These are phyloP conservation scores for Suillus subalutaceus DNA, from an alignment of 768 basidiomycete genomes.

Conservation along the genomic window DNA sequence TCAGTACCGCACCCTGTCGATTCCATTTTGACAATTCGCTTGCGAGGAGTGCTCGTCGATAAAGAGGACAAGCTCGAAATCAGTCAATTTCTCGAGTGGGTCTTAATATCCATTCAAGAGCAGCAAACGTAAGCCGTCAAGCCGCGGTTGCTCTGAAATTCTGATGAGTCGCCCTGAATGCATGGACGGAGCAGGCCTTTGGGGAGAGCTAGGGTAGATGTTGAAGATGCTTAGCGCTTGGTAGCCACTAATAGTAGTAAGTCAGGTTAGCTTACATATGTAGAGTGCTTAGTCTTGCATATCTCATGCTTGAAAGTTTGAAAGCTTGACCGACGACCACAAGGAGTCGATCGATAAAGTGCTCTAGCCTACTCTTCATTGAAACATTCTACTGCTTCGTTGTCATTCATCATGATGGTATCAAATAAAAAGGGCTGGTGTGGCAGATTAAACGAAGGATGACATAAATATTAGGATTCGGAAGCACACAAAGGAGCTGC, in stretches of 20 bases:
- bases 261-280: too few relatives aligned
- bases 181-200: neutral
- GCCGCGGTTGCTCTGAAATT: neutral
- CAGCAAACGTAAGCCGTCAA: neutral
- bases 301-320: too few relatives aligned
- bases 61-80: neutral
- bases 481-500: too few relatives aligned
- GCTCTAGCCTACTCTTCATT: neutral
- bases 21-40: neutral
- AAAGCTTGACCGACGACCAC: too few relatives aligned
- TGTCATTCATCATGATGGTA: constrained; percentile 36
- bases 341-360: too few relatives aligned
- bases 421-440: constrained; percentile 65
- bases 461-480: constrained; percentile 68
- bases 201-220: too few relatives aligned
- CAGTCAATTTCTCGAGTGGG: neutral
- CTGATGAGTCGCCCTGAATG: neutral
- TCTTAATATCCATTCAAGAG: neutral
- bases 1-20: neutral
- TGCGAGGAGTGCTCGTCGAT: neutral
- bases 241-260: too few relatives aligned
- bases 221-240: too few relatives aligned
- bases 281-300: neutral
- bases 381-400: neutral
- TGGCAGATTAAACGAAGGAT: constrained; percentile 88